Base-by-base conservation (phyloP, 1,284 basidiomycete species). In the Ustilago vetiveriae region DNA sequence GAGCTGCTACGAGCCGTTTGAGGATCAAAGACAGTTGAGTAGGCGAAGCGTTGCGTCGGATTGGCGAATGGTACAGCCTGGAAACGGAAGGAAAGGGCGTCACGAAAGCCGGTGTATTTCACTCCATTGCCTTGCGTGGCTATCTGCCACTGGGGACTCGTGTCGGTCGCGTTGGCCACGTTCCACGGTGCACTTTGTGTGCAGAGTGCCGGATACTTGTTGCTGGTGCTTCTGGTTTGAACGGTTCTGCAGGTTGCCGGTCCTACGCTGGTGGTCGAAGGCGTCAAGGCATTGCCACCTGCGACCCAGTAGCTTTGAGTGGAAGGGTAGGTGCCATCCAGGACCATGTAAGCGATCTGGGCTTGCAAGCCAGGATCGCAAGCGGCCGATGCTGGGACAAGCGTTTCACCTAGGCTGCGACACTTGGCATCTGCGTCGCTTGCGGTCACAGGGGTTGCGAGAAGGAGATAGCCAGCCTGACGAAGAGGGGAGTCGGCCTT, bases 391-490 rank as follows among this genome's bases (percentile, higher is more conserved):
- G 56, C 19, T 10, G 74, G 42, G 3, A 56, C 56, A 19, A 72
- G 58, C 6, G 54, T 11, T 42, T 78, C 74, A 29, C 57, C 55
- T 41, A 72, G 66, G 13, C 14, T 19, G 4, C 36, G 21, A 30
- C 75, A 78, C 21, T 48, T 55, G 11, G 42, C 21, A 16, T 59
- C 57, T 22, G 73, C 73, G 1, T 70, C 56, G 16, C 45, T 23
- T 2, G 62, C 56, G 11, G 51, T 55, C 17, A 60, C 27, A 5
- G 57, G 36, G 3, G 44, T 33, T 11, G 51, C 48, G 26, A 74
- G 60, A 3, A 75, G 52, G 17, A 77, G 47, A 35, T 72, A 72
- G 26, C 74, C 67, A 17, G 59, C 36, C 43, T 71, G 68, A 24
- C 68, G 60, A 6, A 41, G 11, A n/a, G 46, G 16, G 3, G 68